Conservation (phyloP, 2,329 filamentous ascomycete species). For the Alternaria rosae region DNA sequence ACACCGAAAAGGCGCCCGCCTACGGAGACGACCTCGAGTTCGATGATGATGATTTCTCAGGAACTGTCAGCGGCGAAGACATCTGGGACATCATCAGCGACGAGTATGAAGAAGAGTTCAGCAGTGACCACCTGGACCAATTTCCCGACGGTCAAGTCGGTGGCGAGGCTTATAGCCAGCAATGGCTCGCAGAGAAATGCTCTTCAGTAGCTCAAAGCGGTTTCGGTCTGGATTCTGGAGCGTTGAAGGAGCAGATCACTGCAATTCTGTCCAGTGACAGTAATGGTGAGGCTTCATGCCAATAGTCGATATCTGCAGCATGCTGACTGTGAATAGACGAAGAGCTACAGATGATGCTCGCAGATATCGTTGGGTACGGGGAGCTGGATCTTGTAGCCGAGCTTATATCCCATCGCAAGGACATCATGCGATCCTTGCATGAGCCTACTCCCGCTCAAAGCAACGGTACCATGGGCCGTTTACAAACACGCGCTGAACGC, state of each 20-base stretch:
- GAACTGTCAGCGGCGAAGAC: constrained; percentile 74
- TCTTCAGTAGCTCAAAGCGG: constrained; percentile 68
- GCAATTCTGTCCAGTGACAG: constrained; percentile 75
- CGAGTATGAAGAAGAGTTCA: constrained; percentile 69
- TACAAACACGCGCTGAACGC: constrained; percentile 79
- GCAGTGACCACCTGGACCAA: constrained; percentile 70
- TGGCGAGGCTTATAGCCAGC: constrained; percentile 59
- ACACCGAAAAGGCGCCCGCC: constrained; percentile 55
- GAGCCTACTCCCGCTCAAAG: constrained; percentile 44
- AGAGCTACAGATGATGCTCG: constrained; percentile 88
- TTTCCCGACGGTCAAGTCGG: constrained; percentile 47
- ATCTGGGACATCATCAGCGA: constrained; percentile 93
- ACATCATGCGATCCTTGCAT: constrained; percentile 59
- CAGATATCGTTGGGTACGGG: constrained; percentile 90
- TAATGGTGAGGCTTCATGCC: constrained; percentile 40
- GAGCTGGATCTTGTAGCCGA: constrained; percentile 94
- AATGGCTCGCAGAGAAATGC: constrained; percentile 78
- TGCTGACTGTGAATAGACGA: constrained; percentile 63
- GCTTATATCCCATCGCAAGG: constrained; percentile 77
- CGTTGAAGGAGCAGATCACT: constrained; percentile 79
- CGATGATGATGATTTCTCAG: constrained; percentile 70
- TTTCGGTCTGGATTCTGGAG: constrained; percentile 70
- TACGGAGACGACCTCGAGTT: constrained; percentile 67
- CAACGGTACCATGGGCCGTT: constrained; percentile 60
- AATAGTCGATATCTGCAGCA: neutral